Conservation (phyloP, 73 alveolate genomes). For the Stentor roeselii region DNA sequence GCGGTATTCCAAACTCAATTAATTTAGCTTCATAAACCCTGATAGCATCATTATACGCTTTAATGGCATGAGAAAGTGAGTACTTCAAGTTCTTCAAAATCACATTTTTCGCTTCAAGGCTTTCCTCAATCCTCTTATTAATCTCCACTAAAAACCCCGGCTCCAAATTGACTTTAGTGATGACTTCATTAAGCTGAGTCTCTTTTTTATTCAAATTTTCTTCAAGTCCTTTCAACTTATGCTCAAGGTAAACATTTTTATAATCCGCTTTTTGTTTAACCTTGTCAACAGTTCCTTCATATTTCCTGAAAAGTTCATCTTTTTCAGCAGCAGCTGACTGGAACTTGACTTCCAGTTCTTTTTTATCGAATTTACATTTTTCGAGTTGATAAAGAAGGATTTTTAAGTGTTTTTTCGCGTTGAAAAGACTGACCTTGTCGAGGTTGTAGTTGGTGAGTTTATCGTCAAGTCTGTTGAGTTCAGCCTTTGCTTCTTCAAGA, state of each 20-base stretch:
- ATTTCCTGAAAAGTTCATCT: constrained; percentile 48
- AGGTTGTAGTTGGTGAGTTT: neutral
- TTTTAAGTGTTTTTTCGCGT: neutral
- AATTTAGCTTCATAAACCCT: constrained; percentile 96
- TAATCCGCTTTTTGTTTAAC: constrained; percentile 45
- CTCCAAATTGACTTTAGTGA: constrained; percentile 54
- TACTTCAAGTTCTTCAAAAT: constrained; percentile 77
- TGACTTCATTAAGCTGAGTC: constrained; percentile 50
- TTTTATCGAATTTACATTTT: neutral
- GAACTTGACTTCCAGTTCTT: neutral
- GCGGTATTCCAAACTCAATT: constrained; percentile 94
- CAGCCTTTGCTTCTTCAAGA: neutral
- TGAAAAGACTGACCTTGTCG: neutral
- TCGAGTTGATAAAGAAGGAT: neutral
- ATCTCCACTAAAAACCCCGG: constrained; percentile 56
- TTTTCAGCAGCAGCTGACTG: constrained; percentile 41
- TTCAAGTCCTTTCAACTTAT: constrained; percentile 57
- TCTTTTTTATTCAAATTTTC: constrained; percentile 53
- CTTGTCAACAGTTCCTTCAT: constrained; percentile 44
- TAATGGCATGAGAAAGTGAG: constrained; percentile 90
- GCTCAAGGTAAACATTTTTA: constrained; percentile 45
- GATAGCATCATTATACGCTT: constrained; percentile 96
- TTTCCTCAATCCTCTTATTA: constrained; percentile 67
- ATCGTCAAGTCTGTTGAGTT: neutral
- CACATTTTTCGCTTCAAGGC: constrained; percentile 74